Evolutionary conservation across 495 filamentous ascomycete genomes (phyloP), one percentile per base, ranked within the genome.

Genomic region (Penicillium canescens): DNA sequence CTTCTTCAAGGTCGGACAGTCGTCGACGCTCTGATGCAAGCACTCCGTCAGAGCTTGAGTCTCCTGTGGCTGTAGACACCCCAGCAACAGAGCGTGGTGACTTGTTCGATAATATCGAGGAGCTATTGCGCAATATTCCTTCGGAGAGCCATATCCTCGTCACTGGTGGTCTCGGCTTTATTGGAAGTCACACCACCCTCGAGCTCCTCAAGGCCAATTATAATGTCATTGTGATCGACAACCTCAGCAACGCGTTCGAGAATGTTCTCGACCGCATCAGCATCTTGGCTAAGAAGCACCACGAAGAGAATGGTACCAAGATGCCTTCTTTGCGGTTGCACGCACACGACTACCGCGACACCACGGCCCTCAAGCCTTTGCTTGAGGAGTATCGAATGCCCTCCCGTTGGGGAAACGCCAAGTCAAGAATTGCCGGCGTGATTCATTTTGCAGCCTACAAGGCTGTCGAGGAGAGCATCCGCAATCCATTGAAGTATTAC

Each of bases 401-500:
- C 14, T 68, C 68, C 16, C 46, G 63, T 53, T 68, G 72, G 77
- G 70, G 69, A 33, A 35, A 62, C 50, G 56, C 70, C n/a, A 73
- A 69, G 56, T 85, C 81, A 5, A 73, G 69, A 8, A 87, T 86
- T 46, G 61, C 71, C 1, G 82, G 82, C 6, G 83, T 86, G 21
- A 83, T 87, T 51, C 84, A 87, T 48, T 86, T 86, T 58, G 84
- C 83, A 12, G 83, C 82, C 9, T 80, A 79, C 61, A 84, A 86
- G 54, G 77, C 79, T 16, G 81, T 84, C 1, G 72, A 76, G 33
- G 78, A 82, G 56, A 75, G 74, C 33, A 73, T 86, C 58, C 60
- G 62, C 18, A 59, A 76, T 16, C 84, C 84, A 10, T 58, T 87
- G 46, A 76, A 76, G 44, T 87, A 87, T 62, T 87, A 87, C 70